Base-by-base conservation (phyloP, 1,284 basidiomycete genomes). In the Cutaneotrichosporon mucoides region DNA sequence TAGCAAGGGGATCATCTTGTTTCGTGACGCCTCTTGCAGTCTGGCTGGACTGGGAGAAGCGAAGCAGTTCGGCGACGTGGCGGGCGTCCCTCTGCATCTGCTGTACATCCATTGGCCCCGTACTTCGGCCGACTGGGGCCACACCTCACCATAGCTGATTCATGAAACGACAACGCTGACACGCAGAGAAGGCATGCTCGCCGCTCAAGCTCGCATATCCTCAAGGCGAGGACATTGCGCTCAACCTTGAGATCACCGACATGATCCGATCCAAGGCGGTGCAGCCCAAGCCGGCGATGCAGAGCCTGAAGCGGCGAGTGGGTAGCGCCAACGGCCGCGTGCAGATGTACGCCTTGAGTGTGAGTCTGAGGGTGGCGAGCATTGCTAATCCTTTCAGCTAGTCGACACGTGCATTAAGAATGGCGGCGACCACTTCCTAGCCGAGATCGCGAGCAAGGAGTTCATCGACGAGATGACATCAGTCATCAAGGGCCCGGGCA, bases 341-440 rank as follows among this genome's bases (percentile, higher is more conserved):
- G 10, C 92, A 94, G 76, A 82, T 96, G 49, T 82, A 95, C 58
- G 86, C 91, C 12, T 83, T 97, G 24, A 83, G 86, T 8, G 92
- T 95, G 75, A 72, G 88, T 83, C 10, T 24, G 24, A 24, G 24
- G 24, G 24, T 24, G 24, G 24, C 24, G 24, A 24, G 24, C 24
- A 24, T 24, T 24, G 24, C 24, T 24, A 24, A 24, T 24, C 24
- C 24, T 24, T 24, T 11, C 65, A 93, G 90, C 81, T 98, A 53
- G 87, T 90, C 53, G 96, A 99, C 79, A 84, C 88, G 10, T 96
- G 92, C 70, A 85, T 99, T 78, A 99, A 99, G 86, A 99, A 99
- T 71, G 92, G 92, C 9, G 96, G 96, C 0, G 92, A 97, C 67
- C 86, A 87, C 57, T 99, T 99, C 72, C 80, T 99, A 47, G 77